Evolutionary conservation across 2,329 filamentous ascomycete species (phyloP), one percentile per base, ranked within the genome.

Genomic region (Fusarium mangiferae): DNA sequence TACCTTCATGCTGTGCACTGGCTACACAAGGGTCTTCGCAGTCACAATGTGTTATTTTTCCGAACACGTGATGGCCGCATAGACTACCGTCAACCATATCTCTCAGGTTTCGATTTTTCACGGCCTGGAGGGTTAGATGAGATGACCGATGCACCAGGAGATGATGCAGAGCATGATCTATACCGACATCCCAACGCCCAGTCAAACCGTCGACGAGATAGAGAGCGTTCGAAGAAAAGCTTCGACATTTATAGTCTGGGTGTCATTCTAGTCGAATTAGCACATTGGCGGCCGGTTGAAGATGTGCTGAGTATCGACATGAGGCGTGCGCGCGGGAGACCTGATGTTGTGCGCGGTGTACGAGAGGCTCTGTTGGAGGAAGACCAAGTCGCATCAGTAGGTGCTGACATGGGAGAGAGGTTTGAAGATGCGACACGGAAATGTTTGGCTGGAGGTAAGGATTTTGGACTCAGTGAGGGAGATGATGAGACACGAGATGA

Each of bases 21-120:
- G 88, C 82, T 90, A 11, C 88, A 90, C 81, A 90, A 90, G 73
- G 87, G 87, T n/a, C 81, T 90, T 10, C 85, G 87, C 18, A 86
- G 84, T 65, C 81, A 87, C 62, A 89, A 88, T 74, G 82, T 90
- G 36, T 77, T 90, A 17, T 88, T 90, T 77, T 88, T 88, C 75
- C 80, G 80, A 38, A 70, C 75, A 35, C 65, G 65, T 35, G 51
- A 66, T 28, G 80, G 78, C 67, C 61, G 69, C 28, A 79, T 86
- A 46, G 80, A 85, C 65, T 84, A 83, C 62, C 70, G 74, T 15
- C 78, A 81, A 38, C 87, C 86, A 1, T 85, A 83, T 67, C 80
- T 89, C 44, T 86, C 84, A 2, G 87, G 88, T 39, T 90, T 90
- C 78, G 88, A 89, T 68, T 89, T 87, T 73, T 84, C 85, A 5